phyloP scores from a whole-genome alignment of 176 grass and related monocot species.

The Echinochloa phyllopogon region DNA sequence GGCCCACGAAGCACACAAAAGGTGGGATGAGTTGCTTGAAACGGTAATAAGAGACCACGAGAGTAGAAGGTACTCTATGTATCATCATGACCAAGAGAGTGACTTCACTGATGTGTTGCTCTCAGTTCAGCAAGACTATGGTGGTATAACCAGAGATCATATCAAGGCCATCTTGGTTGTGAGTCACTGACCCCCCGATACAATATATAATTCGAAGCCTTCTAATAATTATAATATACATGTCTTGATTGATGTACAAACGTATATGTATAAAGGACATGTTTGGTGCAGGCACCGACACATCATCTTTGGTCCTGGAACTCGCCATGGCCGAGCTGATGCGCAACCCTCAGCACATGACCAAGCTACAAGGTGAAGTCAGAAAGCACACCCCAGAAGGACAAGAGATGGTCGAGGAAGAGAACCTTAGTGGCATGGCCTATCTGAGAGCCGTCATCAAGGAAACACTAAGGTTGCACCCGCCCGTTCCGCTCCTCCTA shows the following conservation, averaged over 20 bases:
- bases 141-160: not conserved
- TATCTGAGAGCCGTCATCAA: slow-evolving; percentile 49
- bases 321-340: slow-evolving; percentile 55
- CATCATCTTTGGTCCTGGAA: slow-evolving; percentile 49
- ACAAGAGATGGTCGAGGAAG: slow-evolving; percentile 34
- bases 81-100: not conserved
- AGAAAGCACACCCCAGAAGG: slow-evolving; percentile 6
- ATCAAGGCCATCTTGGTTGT: not conserved
- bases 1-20: not conserved
- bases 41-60: slow-evolving; percentile 33
- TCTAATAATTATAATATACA: too few relatives aligned
- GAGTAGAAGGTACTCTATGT: not conserved
- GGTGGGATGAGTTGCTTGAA: slow-evolving; percentile 48
- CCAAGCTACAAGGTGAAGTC: slow-evolving; percentile 51
- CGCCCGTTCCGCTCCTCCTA: slow-evolving; percentile 44
- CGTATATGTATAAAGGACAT: slow-evolving; percentile 45
- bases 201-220: too few relatives aligned
- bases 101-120: not conserved
- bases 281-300: slow-evolving; percentile 56
- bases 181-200: not conserved
- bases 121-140: not conserved
- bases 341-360: slow-evolving; percentile 33
- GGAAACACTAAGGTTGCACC: slow-evolving; percentile 51
- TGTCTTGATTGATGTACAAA: too few relatives aligned
- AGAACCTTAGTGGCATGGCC: slow-evolving; percentile 20